Conservation (phyloP, 2,329 filamentous ascomycete species). For the Ramichloridium luteum region DNA sequence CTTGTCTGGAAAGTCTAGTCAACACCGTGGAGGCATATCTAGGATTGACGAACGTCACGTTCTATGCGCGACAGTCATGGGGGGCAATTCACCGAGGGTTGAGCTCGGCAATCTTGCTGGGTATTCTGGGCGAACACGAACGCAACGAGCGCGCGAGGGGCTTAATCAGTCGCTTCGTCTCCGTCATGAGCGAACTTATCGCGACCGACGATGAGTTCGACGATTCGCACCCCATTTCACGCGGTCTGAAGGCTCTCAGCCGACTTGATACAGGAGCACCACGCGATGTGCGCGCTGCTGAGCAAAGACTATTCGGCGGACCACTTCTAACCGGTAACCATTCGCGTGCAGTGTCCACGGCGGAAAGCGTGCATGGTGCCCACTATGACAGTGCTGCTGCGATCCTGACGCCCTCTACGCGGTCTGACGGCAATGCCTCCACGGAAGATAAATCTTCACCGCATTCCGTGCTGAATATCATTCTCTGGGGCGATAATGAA, state of each 20-base stretch:
- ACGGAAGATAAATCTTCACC: conserved; percentile 30
- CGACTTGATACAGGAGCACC: conserved; percentile 26
- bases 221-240: conserved; percentile 35
- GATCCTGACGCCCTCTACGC: too few species aligned
- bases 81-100: conserved; percentile 28
- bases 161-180: conserved; percentile 35
- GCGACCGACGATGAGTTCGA: conserved; percentile 36
- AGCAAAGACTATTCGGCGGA: conserved; percentile 3
- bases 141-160: conserved; percentile 34
- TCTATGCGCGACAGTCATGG: conserved; percentile 29
- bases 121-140: conserved; percentile 34
- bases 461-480: conserved; percentile 38
- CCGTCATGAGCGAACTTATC: conserved; percentile 35
- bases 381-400: too few species aligned
- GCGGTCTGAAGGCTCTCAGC: conserved; percentile 34
- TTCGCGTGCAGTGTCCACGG: conserved; percentile 7
- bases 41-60: conserved; percentile 41
- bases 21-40: conserved; percentile 48
- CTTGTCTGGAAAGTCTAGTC: conserved; percentile 45
- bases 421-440: conserved; percentile 13
- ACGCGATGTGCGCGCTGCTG: conserved; percentile 5
- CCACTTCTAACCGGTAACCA: not conserved
- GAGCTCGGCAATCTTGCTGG: conserved; percentile 26
- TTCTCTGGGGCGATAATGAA: conserved; percentile 25
- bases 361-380: too few species aligned